Conservation (phyloP, 345 rosid species). For the Ceriops zippeliana region DNA sequence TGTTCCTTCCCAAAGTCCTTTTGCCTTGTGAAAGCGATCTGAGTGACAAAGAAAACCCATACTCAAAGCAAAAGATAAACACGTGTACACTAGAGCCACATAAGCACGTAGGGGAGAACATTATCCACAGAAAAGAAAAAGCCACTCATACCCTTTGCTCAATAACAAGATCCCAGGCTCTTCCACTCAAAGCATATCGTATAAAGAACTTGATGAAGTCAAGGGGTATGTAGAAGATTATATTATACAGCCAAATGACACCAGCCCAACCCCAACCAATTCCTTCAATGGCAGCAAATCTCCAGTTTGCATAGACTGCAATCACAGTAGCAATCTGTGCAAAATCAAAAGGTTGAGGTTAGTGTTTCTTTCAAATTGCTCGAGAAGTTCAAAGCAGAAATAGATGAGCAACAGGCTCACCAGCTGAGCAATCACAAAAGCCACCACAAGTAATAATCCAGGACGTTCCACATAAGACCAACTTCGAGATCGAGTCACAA, state of each 20-base stretch:
- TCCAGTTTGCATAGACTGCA: slow-evolving; percentile 96
- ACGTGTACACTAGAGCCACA: neutral
- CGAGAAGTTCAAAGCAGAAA: slow-evolving; percentile 3
- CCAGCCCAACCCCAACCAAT: slow-evolving; percentile 99
- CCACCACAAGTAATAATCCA: slow-evolving; percentile 65
- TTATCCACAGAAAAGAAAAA: neutral
- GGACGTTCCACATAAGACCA: slow-evolving; percentile 98
- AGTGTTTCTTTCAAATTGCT: slow-evolving; percentile 8
- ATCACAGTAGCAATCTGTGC: slow-evolving; percentile 86
- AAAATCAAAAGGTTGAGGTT: slow-evolving; percentile 10
- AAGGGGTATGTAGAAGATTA: slow-evolving; percentile 83
- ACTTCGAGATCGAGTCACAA: slow-evolving; percentile 89
- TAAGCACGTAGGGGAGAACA: too few relatives aligned
- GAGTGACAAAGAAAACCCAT: slow-evolving; percentile 16
- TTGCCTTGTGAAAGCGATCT: slow-evolving; percentile 98
- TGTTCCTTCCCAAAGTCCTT: slow-evolving; percentile 97
- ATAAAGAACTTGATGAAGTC: slow-evolving; percentile 86
- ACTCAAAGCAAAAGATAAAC: slow-evolving; percentile 6
- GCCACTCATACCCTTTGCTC: slow-evolving; percentile 82
- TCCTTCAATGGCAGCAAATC: slow-evolving; percentile 92
- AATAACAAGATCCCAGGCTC: slow-evolving; percentile 98
- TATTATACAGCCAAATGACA: slow-evolving; percentile 93
- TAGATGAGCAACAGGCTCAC: slow-evolving; percentile 38
- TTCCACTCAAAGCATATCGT: slow-evolving; percentile 86
- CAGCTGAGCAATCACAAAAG: slow-evolving; percentile 90